Base-by-base conservation (phyloP, 441 rosid genomes). In the Gossypium lobatum region DNA sequence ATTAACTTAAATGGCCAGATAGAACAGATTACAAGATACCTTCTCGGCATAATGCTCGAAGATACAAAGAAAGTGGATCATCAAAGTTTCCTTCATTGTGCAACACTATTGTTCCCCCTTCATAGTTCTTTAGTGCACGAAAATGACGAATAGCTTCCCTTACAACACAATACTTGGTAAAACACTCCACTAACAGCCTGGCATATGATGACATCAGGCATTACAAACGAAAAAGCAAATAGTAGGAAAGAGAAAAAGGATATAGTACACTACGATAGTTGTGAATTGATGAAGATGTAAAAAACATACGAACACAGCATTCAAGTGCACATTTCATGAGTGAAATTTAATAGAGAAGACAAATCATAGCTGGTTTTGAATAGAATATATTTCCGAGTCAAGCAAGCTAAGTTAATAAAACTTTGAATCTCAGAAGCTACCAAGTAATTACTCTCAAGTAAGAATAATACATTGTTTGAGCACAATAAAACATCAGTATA, bases 171-270 rank as follows among this genome's bases (percentile, higher is more conserved):
- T 95, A 92, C 83, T 93, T 95, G 67, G 96, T 88, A 85, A 95
- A 95, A 85, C 97, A 95, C 79, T 95, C 99, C 76, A 95, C 97
- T 77, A 95, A 80, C 82, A 92, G 82, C 91, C 99, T 95, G 89
- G 75, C 67, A 79, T 53, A 17, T 57, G 25, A 25, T 71, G 21
- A 16, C 42, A 48, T 78, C 73, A 77, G 62, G 53, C 17, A 79
- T 72, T 64, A 73, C 13, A 37, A 9, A 67, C 48, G 31, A 50
- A 18, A 23, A 14, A 6, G 39, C 17, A 70, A 60, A 70, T 57
- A 67, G 48, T 31, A 63, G 67, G 21, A 34, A 64, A 1, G 39
- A 16, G 28, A 61, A 45, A 45, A 65, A 7, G 20, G 18, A 42
- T 0, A 16, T 17, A 65, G 55, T 21, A 65, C 55, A 45, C 34